Conservation (phyloP, 371 early-diverging fungal genomes). For the Racocetra persica region DNA sequence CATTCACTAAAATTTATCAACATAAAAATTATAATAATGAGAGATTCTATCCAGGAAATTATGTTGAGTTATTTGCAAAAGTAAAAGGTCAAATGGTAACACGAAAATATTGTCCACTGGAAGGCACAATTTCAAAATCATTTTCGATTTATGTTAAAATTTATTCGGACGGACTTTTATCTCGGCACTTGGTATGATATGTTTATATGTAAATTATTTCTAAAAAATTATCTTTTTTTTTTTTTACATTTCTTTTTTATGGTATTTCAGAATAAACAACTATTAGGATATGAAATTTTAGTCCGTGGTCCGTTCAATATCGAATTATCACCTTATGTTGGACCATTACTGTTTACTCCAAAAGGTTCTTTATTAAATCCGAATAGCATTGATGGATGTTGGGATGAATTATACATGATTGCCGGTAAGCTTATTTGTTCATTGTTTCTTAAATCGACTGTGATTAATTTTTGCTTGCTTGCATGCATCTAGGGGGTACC, state of each 20-base stretch:
- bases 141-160: constrained; percentile 43
- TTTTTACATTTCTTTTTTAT: too few relatives aligned
- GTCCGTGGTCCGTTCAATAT: constrained; percentile 40
- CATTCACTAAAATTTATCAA: not conserved
- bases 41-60: constrained; percentile 34
- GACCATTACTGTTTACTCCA: too few relatives aligned
- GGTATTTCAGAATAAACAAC: constrained; percentile 17
- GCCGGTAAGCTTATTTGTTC: constrained; percentile 40
- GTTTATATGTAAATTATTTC: not conserved
- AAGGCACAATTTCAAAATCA: constrained; percentile 20
- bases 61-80: constrained; percentile 32
- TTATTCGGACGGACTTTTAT: constrained; percentile 39
- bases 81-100: constrained; percentile 38
- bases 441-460: too few relatives aligned
- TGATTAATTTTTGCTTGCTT: too few relatives aligned
- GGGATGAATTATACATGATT: constrained; percentile 53
- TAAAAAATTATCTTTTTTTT: too few relatives aligned
- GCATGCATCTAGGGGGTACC: constrained; percentile 55
- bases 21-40: not conserved
- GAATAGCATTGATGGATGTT: constrained; percentile 34
- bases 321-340: too few relatives aligned
- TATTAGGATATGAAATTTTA: constrained; percentile 38
- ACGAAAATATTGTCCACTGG: constrained; percentile 31
- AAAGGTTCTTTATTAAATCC: constrained; percentile 38
- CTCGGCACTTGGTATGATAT: constrained; percentile 24